phyloP scores from a whole-genome alignment of 441 rosid genomes.

The Manihot esculenta region DNA sequence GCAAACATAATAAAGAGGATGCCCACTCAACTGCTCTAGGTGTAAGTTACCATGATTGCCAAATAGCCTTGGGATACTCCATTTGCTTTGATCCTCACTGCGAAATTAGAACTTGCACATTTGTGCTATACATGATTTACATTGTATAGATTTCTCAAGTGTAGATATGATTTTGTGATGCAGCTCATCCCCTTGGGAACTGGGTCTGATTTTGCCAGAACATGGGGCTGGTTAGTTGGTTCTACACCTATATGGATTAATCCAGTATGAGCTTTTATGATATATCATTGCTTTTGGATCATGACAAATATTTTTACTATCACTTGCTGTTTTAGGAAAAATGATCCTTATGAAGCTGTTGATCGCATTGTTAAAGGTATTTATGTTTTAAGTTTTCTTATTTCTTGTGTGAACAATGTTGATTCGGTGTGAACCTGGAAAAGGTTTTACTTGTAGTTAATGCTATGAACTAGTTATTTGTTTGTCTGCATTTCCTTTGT shows the following conservation, averaged over 20 bases:
- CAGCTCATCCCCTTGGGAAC: slow-evolving; percentile 97
- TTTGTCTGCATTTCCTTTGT: slow-evolving; percentile 1
- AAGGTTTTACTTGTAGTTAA: not conserved
- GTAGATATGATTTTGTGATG: slow-evolving; percentile 24
- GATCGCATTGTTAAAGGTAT: slow-evolving; percentile 85
- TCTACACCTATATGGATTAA: slow-evolving; percentile 20
- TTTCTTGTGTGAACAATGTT: not conserved
- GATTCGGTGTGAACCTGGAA: slow-evolving; percentile 11
- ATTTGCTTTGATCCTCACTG: slow-evolving; percentile 13
- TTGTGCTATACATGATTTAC: slow-evolving; percentile 1
- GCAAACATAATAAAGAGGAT: slow-evolving; percentile 46
- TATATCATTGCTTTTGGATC: slow-evolving; percentile 8
- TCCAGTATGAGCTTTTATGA: slow-evolving; percentile 1
- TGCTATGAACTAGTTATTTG: slow-evolving; percentile 1
- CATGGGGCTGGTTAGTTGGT: slow-evolving; percentile 88
- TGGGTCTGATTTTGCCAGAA: slow-evolving; percentile 93
- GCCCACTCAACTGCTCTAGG: slow-evolving; percentile 80
- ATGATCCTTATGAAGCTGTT: slow-evolving; percentile 74
- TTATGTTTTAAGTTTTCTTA: slow-evolving; percentile 6
- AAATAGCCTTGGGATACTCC: slow-evolving; percentile 6
- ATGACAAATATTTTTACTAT: slow-evolving; percentile 18
- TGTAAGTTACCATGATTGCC: slow-evolving; percentile 48
- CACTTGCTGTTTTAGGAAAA: slow-evolving; percentile 56
- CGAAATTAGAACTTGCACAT: not conserved
- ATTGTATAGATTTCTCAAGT: slow-evolving; percentile 13